These are phyloP conservation scores for Globisporangium ultimum DNA, from an alignment of 352 stramenopile genomes.

Conservation along the genomic window DNA sequence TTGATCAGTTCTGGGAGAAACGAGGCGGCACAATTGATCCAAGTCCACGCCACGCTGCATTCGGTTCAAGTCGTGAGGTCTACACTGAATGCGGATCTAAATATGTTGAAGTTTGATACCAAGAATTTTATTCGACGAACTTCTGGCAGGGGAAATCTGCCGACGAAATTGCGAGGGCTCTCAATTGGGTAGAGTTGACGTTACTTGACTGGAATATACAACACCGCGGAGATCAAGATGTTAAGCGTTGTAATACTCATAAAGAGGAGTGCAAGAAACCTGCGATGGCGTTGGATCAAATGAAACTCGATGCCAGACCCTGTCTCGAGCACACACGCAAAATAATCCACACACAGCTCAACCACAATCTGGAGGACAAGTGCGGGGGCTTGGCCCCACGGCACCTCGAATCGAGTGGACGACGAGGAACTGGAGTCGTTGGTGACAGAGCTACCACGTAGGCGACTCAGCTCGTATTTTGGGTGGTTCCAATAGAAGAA, in stretches of 20 bases:
- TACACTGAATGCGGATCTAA: neutral
- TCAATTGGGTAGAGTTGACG: neutral
- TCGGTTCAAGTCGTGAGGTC: neutral
- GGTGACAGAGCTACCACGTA: neutral
- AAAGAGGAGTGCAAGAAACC: constrained; percentile 11
- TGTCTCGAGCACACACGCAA: constrained; percentile 15
- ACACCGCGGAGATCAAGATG: constrained; percentile 7
- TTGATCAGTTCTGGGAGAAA: too few species aligned
- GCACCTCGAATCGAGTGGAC: neutral
- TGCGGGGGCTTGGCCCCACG: neutral
- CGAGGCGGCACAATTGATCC: neutral
- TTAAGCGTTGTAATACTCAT: constrained; percentile 4
- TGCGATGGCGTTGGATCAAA: neutral
- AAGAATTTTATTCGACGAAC: too few species aligned
- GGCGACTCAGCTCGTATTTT: constrained; percentile 20
- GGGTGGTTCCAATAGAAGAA: constrained; percentile 34
- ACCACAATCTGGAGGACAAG: constrained; percentile 6
- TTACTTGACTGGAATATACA: constrained; percentile 6
- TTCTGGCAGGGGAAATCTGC: too few species aligned
- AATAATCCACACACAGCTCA: constrained; percentile 14
- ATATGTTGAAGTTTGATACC: neutral
- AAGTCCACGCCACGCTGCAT: neutral
- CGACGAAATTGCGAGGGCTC: too few species aligned
- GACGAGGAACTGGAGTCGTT: neutral
- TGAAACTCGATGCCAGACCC: constrained; percentile 8